Evolutionary conservation across 2,329 filamentous ascomycete genomes (phyloP).

Genomic region (Eutypella sp.): DNA sequence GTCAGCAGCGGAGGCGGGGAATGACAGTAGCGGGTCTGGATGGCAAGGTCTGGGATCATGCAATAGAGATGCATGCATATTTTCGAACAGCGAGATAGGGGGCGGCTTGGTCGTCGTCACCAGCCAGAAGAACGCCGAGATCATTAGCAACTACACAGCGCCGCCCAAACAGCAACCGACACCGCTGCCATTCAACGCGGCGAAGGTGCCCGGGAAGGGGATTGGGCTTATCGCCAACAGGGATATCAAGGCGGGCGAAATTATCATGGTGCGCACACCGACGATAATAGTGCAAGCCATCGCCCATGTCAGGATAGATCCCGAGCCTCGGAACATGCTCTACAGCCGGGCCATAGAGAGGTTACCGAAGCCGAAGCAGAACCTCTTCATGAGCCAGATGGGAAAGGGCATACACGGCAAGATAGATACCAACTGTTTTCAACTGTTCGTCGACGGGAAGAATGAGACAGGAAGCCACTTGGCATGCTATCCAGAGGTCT

Average conservation of each 20-base stretch:
- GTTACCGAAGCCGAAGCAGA: slow-evolving; percentile 18
- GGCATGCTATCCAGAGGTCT: slow-evolving; percentile 29
- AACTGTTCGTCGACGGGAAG: slow-evolving; percentile 24
- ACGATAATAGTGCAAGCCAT: slow-evolving; percentile 25
- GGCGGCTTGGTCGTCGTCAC: slow-evolving; percentile 21
- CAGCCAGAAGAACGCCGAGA: slow-evolving; percentile 14
- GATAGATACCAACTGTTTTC: slow-evolving; percentile 32
- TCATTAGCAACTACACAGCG: slow-evolving; percentile 11
- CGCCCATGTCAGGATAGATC: slow-evolving; percentile 13
- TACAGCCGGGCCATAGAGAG: slow-evolving; percentile 25
- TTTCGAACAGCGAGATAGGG: slow-evolving; percentile 14
- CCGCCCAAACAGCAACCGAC: slow-evolving; percentile 1
- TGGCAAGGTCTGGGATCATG: slow-evolving; percentile 22
- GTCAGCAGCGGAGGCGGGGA: background rate
- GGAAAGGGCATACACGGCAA: slow-evolving; percentile 26
- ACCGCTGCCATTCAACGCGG: slow-evolving; percentile 22
- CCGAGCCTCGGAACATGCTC: slow-evolving; percentile 15
- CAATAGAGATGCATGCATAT: slow-evolving; percentile 21
- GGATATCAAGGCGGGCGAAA: slow-evolving; percentile 30
- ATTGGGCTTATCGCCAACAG: slow-evolving; percentile 31
- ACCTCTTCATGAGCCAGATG: slow-evolving; percentile 26
- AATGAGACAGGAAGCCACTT: slow-evolving; percentile 24
- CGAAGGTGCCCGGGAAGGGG: slow-evolving; percentile 30
- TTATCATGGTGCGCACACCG: slow-evolving; percentile 27
- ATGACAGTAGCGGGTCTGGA: background rate